Conservation (phyloP, 768 basidiomycete genomes). For the Amyloporia xantha region DNA sequence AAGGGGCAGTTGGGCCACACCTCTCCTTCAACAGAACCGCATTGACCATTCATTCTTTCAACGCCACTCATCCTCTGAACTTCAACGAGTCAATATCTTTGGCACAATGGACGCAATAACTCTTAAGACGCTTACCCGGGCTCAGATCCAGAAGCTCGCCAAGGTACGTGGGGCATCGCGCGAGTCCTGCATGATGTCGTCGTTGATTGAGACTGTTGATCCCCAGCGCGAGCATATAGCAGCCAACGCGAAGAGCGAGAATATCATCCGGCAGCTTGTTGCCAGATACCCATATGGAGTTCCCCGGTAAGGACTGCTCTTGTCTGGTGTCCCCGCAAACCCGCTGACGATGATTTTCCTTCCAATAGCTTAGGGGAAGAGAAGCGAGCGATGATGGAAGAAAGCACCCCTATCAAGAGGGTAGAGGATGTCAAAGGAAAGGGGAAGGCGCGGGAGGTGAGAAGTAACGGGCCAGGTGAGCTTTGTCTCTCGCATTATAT, state of each 20-base stretch:
- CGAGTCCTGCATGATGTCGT: background rate
- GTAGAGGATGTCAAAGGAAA: background rate
- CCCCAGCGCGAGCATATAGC: constrained; percentile 23
- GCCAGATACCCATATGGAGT: constrained; percentile 23
- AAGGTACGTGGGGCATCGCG: constrained; percentile 1
- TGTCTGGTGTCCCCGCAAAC: background rate
- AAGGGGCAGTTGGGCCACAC: too few species aligned
- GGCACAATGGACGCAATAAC: background rate
- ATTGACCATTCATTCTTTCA: too few species aligned
- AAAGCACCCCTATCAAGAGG: background rate
- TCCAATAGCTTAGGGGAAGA: background rate
- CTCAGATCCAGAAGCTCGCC: constrained; percentile 9
- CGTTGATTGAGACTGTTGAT: background rate
- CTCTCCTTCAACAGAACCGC: too few species aligned
- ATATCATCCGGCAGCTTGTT: constrained; percentile 21
- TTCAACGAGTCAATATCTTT: background rate
- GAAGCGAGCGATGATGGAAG: background rate
- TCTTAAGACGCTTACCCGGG: background rate
- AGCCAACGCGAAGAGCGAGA: constrained; percentile 23
- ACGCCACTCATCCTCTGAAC: too few species aligned
- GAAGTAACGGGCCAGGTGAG: background rate
- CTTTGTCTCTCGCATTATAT: too few species aligned
- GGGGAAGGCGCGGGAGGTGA: background rate
- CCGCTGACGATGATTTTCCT: background rate
- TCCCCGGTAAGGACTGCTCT: constrained; percentile 8